Conservation (phyloP, 192 early-diverging fungal species). For the Coemansia sp. region DNA sequence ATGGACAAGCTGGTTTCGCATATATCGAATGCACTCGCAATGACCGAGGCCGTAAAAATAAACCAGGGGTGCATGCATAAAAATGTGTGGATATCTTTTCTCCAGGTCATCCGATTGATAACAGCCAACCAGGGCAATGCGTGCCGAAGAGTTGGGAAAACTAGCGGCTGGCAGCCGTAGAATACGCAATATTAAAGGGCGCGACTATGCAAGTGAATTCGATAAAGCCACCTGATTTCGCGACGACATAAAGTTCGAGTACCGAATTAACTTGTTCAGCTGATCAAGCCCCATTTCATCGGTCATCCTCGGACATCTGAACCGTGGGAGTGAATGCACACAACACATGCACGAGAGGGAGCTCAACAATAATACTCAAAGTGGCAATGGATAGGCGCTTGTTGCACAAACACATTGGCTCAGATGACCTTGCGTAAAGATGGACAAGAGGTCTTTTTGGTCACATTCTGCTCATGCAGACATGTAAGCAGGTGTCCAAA, state of each 20-base stretch:
- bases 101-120: background rate
- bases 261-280: slow-evolving; percentile 1
- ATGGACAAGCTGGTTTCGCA: background rate
- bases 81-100: background rate
- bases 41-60: background rate
- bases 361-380: background rate
- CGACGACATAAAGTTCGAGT: background rate
- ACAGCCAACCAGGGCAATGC: background rate
- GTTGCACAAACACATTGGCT: background rate
- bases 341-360: background rate
- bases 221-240: background rate
- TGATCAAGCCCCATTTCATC: background rate
- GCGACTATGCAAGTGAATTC: background rate
- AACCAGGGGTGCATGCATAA: background rate
- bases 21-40: background rate
- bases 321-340: background rate
- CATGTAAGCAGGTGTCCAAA: background rate
- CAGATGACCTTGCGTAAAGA: background rate
- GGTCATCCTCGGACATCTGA: background rate
- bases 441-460: background rate
- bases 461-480: background rate
- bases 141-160: background rate
- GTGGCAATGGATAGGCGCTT: background rate
- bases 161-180: background rate
- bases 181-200: background rate